Base-by-base conservation (phyloP, 176 grass and related monocot genomes). In the Aegilops umbellulata region DNA sequence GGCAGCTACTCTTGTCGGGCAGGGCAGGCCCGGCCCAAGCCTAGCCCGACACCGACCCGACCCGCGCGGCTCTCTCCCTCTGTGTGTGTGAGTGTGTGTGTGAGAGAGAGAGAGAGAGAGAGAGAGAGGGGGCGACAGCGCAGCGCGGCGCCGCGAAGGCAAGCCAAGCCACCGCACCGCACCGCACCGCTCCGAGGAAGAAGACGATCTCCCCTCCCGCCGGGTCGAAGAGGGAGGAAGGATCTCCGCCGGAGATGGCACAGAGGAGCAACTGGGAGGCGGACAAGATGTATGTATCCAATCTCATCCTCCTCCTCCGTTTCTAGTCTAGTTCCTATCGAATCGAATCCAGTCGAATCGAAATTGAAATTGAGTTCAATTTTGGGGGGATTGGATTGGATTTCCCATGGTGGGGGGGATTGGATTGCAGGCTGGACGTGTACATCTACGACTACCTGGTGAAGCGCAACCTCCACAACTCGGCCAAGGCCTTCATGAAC, bases 361-460 rank as follows among this genome's bases (percentile, higher is more conserved):
- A 75, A 77, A 57, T 9, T 49, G 19, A 63, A 17, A 27, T 65
- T 71, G 20, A 41, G 9, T 41, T 58, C 0, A 36, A 38, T 38
- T 38, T 38, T n/a, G 25, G 26, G 26, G 46, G 49, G 41, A 42
- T 42, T 42, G 41, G 38, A 32, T 32, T 32, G 32, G 32, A 32
- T 32, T n/a, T n/a, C n/a, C n/a, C n/a, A n/a, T n/a, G n/a, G n/a
- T n/a, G n/a, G n/a, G 16, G 29, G 29, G 31, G 3, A 22, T 67
- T 32, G 29, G 15, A 2, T 17, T 39, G 31, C 72, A 99, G 97
- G 97, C 94, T 99, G 23, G 97, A 99, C 86, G 94, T 99, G 35
- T 99, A 99, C 89, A 99, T 99, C 78, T 91, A 99, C 34, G 97
- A 96, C 77, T 99, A 99, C 85, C 83, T 99, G 39, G 72, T 92